phyloP scores from a whole-genome alignment of 202 grass and related monocot genomes.

The Zizania palustris region DNA sequence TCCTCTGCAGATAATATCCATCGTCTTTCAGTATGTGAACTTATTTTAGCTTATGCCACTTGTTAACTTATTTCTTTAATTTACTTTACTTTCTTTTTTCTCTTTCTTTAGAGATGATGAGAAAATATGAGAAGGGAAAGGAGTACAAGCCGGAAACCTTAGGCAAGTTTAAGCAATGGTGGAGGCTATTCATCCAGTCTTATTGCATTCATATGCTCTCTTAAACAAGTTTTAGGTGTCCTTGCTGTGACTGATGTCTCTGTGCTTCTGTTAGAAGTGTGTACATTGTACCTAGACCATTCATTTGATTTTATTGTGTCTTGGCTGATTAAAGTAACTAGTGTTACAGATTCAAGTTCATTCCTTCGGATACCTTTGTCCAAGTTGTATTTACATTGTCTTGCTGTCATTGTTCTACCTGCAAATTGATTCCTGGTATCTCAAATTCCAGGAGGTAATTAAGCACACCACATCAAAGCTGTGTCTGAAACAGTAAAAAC shows the following conservation, averaged over 20 bases:
- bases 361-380: background rate
- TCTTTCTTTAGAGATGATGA: slow-evolving; percentile 26
- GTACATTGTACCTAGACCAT: slow-evolving; percentile 40
- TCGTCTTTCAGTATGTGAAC: slow-evolving; percentile 57
- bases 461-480: too few species aligned
- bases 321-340: slow-evolving; percentile 12
- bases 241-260: slow-evolving; percentile 45
- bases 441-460: too few species aligned
- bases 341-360: background rate
- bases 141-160: slow-evolving; percentile 25
- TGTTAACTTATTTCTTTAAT: slow-evolving; percentile 51
- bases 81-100: slow-evolving; percentile 5
- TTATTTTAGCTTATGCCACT: slow-evolving; percentile 49
- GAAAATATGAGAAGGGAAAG: slow-evolving; percentile 13
- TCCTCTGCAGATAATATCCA: slow-evolving; percentile 55
- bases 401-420: slow-evolving; percentile 14
- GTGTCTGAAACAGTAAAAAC: too few species aligned
- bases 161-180: too few species aligned
- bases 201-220: slow-evolving; percentile 39
- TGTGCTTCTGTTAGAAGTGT: slow-evolving; percentile 40
- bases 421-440: background rate
- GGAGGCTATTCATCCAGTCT: too few species aligned
- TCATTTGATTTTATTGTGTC: slow-evolving; percentile 34
- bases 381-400: background rate
- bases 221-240: slow-evolving; percentile 42